Percentiles rank a stretch among this genome's conserved stretches.
Conservation (phyloP, 345 rosid species). For the Durio zibethinus region DNA sequence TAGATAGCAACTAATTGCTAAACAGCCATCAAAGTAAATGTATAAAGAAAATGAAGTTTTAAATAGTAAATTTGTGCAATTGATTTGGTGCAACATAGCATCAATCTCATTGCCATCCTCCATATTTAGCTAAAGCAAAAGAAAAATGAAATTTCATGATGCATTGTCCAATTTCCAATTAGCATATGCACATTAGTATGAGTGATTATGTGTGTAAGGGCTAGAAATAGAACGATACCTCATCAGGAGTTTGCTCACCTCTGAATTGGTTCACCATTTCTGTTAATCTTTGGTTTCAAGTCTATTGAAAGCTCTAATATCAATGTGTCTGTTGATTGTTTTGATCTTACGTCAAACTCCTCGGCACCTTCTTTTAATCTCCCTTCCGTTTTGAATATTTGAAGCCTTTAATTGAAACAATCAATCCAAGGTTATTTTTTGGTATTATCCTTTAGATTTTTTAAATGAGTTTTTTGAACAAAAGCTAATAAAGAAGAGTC, state of each 20-base stretch:
- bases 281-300: no score
- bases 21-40: not conserved
- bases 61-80: constrained; percentile 30
- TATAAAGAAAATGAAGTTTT: not conserved
- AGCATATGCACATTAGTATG: not conserved
- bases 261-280: no score
- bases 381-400: no score
- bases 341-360: no score
- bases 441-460: no score
- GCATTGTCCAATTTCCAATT: not conserved
- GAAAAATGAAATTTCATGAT: not conserved
- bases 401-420: no score
- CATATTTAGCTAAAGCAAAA: constrained; percentile 61
- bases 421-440: no score
- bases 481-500: no score
- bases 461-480: no score
- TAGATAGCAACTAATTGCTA: not conserved
- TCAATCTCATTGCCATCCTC: constrained; percentile 93
- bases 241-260: constrained; percentile 83
- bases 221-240: constrained; percentile 36
- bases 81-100: constrained; percentile 88
- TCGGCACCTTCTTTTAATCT: no score
- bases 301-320: no score
- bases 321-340: no score
- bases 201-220: not conserved